phyloP scores from a whole-genome alignment of 331 rosid genomes.

The Acacia concinna region DNA sequence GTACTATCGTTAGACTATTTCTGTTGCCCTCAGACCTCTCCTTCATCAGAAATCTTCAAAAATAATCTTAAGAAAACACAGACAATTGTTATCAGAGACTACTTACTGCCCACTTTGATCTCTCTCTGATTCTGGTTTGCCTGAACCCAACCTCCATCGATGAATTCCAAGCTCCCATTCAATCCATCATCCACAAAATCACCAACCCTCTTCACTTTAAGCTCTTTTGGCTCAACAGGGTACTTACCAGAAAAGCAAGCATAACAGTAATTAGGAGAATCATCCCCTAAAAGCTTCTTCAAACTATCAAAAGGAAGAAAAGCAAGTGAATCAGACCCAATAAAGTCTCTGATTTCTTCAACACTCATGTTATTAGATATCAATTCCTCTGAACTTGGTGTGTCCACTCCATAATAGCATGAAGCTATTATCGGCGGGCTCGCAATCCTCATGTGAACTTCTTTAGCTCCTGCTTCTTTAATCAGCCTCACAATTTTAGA shows the following conservation, averaged over 20 bases:
- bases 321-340: slow-evolving; percentile 91
- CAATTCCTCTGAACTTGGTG: slow-evolving; percentile 91
- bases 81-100: slow-evolving; percentile 27
- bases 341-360: slow-evolving; percentile 75
- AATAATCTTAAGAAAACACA: not conserved
- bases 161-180: slow-evolving; percentile 74
- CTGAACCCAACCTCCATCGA: slow-evolving; percentile 84
- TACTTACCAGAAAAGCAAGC: slow-evolving; percentile 94
- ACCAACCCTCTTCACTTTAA: slow-evolving; percentile 86
- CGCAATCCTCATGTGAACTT: slow-evolving; percentile 96
- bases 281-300: slow-evolving; percentile 48
- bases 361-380: slow-evolving; percentile 85
- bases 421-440: slow-evolving; percentile 90
- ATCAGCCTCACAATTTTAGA: slow-evolving; percentile 88
- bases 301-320: slow-evolving; percentile 74
- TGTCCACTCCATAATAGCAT: slow-evolving; percentile 93
- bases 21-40: not conserved
- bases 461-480: slow-evolving; percentile 91
- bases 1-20: slow-evolving; percentile 19
- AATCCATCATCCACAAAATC: slow-evolving; percentile 92
- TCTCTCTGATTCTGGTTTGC: slow-evolving; percentile 50
- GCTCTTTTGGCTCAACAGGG: slow-evolving; percentile 87
- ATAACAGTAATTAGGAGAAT: slow-evolving; percentile 66
- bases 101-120: slow-evolving; percentile 27
- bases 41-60: slow-evolving; percentile 7